These are phyloP conservation scores for Ophiostoma piceae DNA, from an alignment of 2,329 filamentous ascomycete genomes.

Conservation along the genomic window DNA sequence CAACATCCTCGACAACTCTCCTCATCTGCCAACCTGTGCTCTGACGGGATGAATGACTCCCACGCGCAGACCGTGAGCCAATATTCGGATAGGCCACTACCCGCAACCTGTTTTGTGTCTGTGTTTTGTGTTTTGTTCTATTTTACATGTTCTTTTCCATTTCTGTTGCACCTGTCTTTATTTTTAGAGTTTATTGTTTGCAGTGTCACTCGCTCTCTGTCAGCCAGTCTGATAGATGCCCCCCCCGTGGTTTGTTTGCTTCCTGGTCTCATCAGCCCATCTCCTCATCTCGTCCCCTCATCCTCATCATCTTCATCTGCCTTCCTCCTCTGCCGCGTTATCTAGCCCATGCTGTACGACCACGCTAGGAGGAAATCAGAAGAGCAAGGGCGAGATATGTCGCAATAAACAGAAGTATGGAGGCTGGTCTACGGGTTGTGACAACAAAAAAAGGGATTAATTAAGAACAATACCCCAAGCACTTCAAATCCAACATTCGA, in stretches of 20 bases:
- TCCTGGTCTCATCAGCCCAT: neutral
- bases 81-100: constrained; percentile 5
- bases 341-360: constrained; percentile 4
- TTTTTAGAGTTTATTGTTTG: neutral
- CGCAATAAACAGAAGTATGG: no score
- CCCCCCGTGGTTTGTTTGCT: neutral
- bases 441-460: no score
- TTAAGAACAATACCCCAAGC: no score
- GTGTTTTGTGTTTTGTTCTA: neutral
- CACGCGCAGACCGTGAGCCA: neutral
- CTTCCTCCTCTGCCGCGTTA: neutral
- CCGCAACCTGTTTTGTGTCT: neutral
- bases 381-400: no score
- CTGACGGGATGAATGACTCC: neutral
- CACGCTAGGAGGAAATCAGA: neutral
- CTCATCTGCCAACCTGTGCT: neutral
- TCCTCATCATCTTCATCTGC: neutral
- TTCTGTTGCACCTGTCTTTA: neutral
- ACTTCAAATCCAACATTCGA: neutral
- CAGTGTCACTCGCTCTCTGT: neutral
- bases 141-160: no score
- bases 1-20: neutral
- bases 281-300: neutral
- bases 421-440: no score
- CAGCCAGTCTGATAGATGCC: neutral